Evolutionary conservation across 2,329 filamentous ascomycete genomes (phyloP).

Genomic region (Byssothecium circinans): DNA sequence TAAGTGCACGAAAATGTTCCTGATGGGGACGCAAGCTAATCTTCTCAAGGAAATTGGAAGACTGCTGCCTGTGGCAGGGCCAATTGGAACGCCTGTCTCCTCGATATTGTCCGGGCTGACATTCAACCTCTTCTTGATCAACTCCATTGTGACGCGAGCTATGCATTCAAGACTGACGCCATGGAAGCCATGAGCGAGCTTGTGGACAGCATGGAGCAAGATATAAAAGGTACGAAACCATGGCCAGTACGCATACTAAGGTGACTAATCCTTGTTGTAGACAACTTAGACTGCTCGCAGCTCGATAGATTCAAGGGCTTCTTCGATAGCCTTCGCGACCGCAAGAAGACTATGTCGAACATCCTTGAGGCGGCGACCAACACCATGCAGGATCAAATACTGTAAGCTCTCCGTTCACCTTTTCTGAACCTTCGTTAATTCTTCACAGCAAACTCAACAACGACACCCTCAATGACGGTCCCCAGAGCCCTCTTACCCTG

Average conservation of each 20-base stretch:
- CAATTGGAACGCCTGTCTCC: conserved; percentile 1
- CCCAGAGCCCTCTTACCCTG: not conserved
- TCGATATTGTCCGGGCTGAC: not conserved
- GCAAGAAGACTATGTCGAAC: not conserved
- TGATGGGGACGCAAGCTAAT: too few relatives aligned
- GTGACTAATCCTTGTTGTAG: too few relatives aligned
- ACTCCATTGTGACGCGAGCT: not conserved
- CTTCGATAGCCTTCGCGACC: not conserved
- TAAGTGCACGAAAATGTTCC: too few relatives aligned
- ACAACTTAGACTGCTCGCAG: too few relatives aligned
- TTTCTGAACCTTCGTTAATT: too few relatives aligned
- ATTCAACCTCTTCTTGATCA: not conserved
- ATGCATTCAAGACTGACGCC: not conserved
- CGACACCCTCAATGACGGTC: conserved; percentile 3
- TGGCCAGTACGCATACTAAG: not conserved
- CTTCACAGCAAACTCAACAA: conserved; percentile 2
- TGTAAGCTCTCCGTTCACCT: too few relatives aligned
- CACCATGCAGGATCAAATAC: not conserved
- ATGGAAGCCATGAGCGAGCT: not conserved
- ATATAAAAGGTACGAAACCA: not conserved
- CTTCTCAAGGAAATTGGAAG: too few relatives aligned
- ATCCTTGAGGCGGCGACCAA: not conserved
- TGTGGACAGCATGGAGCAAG: not conserved
- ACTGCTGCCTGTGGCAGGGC: not conserved
- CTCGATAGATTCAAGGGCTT: too few relatives aligned